A percentile compares a stretch with the other conserved stretches of the same genome.
Conservation (phyloP, 2,329 filamentous ascomycete species). For the Coniochaeta hoffmannii region DNA sequence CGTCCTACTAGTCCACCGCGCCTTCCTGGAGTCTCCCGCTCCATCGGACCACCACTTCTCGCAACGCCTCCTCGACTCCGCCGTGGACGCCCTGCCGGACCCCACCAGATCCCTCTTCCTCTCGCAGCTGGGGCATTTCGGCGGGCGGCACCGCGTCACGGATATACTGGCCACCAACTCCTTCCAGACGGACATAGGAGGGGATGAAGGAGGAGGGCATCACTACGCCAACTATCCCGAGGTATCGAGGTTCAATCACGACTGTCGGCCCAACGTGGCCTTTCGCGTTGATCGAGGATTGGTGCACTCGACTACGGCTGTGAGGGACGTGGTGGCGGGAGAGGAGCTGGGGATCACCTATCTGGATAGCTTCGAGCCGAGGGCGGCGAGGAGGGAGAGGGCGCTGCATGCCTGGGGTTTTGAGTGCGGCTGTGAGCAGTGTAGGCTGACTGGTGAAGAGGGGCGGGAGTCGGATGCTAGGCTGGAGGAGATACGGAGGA, state of each 20-base stretch:
- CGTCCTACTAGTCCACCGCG: constrained; percentile 19
- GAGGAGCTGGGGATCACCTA: constrained; percentile 27
- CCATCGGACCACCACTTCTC: constrained; percentile 7
- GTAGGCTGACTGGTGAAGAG: constrained; percentile 11
- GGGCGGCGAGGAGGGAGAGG: constrained; percentile 18
- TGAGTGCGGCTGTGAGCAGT: constrained; percentile 22
- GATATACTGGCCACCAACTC: constrained; percentile 18
- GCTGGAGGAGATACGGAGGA: constrained; percentile 15
- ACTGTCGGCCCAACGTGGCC: constrained; percentile 26
- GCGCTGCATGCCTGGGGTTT: constrained; percentile 22
- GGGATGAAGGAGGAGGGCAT: constrained; percentile 13
- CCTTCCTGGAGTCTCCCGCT: constrained; percentile 1
- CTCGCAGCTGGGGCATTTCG: constrained; percentile 4
- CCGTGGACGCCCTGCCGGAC: constrained; percentile 17
- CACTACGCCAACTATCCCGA: constrained; percentile 25
- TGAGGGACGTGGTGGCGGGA: constrained; percentile 21
- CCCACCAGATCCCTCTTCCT: constrained; percentile 15
- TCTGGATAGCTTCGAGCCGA: constrained; percentile 18
- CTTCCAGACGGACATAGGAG: constrained; percentile 18
- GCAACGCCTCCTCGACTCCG: constrained; percentile 18
- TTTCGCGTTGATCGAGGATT: constrained; percentile 11
- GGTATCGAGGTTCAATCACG: constrained; percentile 25
- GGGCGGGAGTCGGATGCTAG: constrained; percentile 20
- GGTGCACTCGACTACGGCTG: constrained; percentile 22
- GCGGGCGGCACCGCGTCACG: constrained; percentile 17